Evolutionary conservation across 345 rosid species (phyloP).

Genomic region (Linum trigynum): DNA sequence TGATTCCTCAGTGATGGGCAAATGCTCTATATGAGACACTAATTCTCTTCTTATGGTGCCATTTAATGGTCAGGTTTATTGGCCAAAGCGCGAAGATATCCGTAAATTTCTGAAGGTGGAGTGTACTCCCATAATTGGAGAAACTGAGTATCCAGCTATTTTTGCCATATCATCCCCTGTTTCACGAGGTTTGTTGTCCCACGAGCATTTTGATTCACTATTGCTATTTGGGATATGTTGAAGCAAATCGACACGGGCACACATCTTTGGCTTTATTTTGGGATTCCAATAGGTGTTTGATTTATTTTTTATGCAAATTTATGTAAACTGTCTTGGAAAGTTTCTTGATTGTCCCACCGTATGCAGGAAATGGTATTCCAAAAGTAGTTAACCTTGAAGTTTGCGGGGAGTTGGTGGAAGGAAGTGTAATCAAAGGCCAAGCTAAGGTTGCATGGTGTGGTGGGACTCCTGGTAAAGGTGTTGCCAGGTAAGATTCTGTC

Average conservation of each 20-base stretch:
- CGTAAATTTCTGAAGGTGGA: constrained; percentile 68
- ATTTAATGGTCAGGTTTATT: constrained; percentile 51
- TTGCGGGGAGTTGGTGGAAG: constrained; percentile 77
- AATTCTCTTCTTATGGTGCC: neutral
- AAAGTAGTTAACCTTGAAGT: constrained; percentile 87
- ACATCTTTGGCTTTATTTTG: neutral
- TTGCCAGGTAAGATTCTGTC: constrained; percentile 53
- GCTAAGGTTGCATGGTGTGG: constrained; percentile 97
- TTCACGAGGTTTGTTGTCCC: constrained; percentile 46
- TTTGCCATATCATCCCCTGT: constrained; percentile 80
- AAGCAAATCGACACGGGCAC: neutral
- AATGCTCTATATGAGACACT: neutral
- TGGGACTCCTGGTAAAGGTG: constrained; percentile 89
- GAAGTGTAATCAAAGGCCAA: constrained; percentile 54
- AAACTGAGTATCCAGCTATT: constrained; percentile 60
- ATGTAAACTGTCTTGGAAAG: neutral
- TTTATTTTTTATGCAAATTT: neutral
- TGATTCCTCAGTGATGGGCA: constrained; percentile 9
- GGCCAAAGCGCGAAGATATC: constrained; percentile 87
- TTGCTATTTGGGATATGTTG: neutral
- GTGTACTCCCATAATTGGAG: constrained; percentile 61
- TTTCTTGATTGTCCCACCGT: constrained; percentile 14
- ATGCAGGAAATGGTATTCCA: constrained; percentile 78
- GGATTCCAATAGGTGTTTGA: neutral
- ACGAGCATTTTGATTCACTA: neutral